Conservation (phyloP, 495 filamentous ascomycete genomes). For the Aspergillus incahuasiensis region DNA sequence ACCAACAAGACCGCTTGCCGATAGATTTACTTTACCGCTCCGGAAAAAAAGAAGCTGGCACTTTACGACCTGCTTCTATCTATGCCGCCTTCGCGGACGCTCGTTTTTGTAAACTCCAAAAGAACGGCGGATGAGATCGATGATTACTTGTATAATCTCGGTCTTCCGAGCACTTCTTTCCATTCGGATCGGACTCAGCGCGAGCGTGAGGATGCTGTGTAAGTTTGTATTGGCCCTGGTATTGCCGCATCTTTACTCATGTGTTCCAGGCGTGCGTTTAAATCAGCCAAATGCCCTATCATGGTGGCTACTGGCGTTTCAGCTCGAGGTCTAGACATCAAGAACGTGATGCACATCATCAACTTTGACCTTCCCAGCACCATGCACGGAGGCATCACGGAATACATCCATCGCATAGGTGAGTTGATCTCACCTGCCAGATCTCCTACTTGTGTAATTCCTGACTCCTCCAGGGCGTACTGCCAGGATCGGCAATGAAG, state of each 20-base stretch:
- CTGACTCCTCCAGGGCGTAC: conserved; percentile 66
- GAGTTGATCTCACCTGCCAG: conserved; percentile 22
- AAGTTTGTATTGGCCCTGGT: conserved; percentile 26
- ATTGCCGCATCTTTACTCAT: neutral
- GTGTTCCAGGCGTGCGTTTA: conserved; percentile 65
- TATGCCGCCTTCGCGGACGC: conserved; percentile 66
- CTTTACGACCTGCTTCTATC: conserved; percentile 69
- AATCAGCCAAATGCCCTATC: conserved; percentile 65
- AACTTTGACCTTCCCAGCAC: conserved; percentile 79
- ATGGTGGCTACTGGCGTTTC: conserved; percentile 80
- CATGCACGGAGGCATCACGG: conserved; percentile 78
- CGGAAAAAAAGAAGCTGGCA: conserved; percentile 63
- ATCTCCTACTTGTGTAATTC: neutral
- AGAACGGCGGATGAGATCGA: conserved; percentile 72
- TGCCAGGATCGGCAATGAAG: conserved; percentile 84
- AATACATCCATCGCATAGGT: conserved; percentile 94
- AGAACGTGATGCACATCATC: conserved; percentile 82
- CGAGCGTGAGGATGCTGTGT: conserved; percentile 91
- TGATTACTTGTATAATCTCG: conserved; percentile 76
- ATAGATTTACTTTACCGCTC: conserved; percentile 59
- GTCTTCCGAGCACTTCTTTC: conserved; percentile 78
- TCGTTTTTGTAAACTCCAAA: conserved; percentile 88
- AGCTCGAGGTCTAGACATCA: conserved; percentile 87
- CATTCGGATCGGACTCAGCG: conserved; percentile 82
- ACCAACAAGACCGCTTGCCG: neutral